Evolutionary conservation across 257 asterid genomes (phyloP), one percentile per base, ranked within the genome.

Genomic region (Nicotiana knightiana): DNA sequence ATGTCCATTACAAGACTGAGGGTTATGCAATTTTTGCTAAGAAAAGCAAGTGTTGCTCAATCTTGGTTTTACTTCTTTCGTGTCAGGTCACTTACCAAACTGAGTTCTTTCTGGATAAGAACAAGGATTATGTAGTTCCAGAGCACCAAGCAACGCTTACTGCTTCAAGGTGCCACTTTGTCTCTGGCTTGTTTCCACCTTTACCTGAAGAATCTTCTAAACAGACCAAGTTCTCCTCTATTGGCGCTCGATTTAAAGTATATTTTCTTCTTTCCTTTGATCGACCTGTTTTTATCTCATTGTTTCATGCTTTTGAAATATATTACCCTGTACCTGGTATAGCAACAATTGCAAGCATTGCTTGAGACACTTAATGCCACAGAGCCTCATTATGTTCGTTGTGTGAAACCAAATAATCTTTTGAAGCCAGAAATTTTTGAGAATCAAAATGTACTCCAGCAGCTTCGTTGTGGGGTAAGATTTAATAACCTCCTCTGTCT

Each of bases 391-490:
- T 94, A 94, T 26, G 81, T 93, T 80, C 97, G 98, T 64, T 94
- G 98, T 62, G 88, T 94, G 77, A 94, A 94, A 83, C 98, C 98
- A 84, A 94, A 94, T 85, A 94, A 94, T 90, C 88, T 87, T 70
- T 87, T 94, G 84, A 94, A 90, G 90, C 98, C 98, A 83, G 84
- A 84, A 37, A 91, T 94, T 58, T 93, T 94, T 88, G 98, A 94
- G 89, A 93, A 90, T 84, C 76, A 89, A 81, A 94, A 92, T 88
- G 94, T 92, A 57, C 91, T 91, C 66, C 96, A 93, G 87, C 98
- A 94, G 85, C 97, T 94, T 76, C 93, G 98, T 51, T 93, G 98
- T 87, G 98, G 98, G 92, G 98, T 94, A 79, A 87, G 92, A 83
- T 61, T 80, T 68, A 67, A 35, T 21, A 73, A 67, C 67, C 58